Evolutionary conservation across 306 rosid species (phyloP).

Genomic region (Albizia julibrissin): DNA sequence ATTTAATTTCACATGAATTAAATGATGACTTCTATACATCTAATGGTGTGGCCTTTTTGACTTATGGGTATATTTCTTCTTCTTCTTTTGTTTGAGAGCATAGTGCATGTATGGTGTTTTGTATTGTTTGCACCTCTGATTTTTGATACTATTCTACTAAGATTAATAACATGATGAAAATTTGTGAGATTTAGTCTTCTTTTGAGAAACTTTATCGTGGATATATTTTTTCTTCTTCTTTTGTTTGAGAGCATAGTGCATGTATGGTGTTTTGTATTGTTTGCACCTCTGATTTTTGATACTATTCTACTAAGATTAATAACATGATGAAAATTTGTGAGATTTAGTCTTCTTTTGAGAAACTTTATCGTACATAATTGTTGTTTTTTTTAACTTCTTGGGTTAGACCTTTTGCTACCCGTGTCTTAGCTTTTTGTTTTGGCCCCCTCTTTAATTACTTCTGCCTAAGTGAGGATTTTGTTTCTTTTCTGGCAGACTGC

Average conservation of each 20-base stretch:
- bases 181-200: conserved; percentile 18
- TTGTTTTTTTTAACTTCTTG: neutral
- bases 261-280: conserved; percentile 23
- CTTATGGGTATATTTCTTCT: neutral
- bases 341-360: conserved; percentile 11
- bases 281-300: conserved; percentile 1
- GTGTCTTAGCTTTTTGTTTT: neutral
- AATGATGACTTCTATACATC: conserved; percentile 1
- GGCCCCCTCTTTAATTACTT: neutral
- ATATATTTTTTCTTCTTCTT: neutral
- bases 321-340: conserved; percentile 4
- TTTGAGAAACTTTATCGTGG: conserved; percentile 3
- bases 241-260: conserved; percentile 18
- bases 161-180: conserved; percentile 5
- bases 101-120: conserved; percentile 25
- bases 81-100: conserved; percentile 15
- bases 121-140: neutral
- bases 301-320: conserved; percentile 15
- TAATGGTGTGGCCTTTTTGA: conserved; percentile 1
- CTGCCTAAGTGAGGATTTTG: conserved; percentile 16
- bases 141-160: conserved; percentile 10
- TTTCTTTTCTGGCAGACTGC: conserved; percentile 61
- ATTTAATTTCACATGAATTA: neutral
- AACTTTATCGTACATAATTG: neutral
- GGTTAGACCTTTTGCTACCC: neutral